Base-by-base conservation (phyloP, 495 filamentous ascomycete genomes). In the Monascus purpureus region DNA sequence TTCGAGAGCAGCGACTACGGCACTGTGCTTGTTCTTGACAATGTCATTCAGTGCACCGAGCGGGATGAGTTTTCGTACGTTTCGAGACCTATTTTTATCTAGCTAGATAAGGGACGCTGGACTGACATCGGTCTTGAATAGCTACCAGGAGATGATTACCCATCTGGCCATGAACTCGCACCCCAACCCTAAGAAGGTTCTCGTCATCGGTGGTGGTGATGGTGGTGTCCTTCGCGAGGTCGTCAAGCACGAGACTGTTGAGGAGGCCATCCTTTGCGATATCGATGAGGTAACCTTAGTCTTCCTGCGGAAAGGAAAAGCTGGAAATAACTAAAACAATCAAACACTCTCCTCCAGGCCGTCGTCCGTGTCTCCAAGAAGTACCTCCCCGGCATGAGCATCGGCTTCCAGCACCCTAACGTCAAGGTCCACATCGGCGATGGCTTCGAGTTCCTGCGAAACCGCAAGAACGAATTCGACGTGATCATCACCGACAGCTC, bases 71-170 rank as follows among this genome's bases (percentile, higher is more conserved):
- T 96, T 70, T 78, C 83, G 62, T 78, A 65, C 25, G 71, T 53
- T 31, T 30, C 14, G 13, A n/a, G n/a, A n/a, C n/a, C n/a, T 14
- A 19, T 19, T 16, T 25, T 28, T n/a, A n/a, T n/a, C n/a, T n/a
- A n/a, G n/a, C n/a, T n/a, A n/a, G n/a, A n/a, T n/a, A n/a, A n/a
- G n/a, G n/a, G n/a, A n/a, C n/a, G n/a, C n/a, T n/a, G n/a, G n/a
- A n/a, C n/a, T n/a, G n/a, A n/a, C n/a, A n/a, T n/a, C n/a, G n/a
- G n/a, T n/a, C n/a, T n/a, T 14, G n/a, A 28, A 32, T 36, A 77
- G 72, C 38, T 96, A 96, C 75, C 92, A 99, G 66, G 92, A 99
- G 74, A 99, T 99, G 90, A 99, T 99, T 65, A 84, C 90, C 37
- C 86, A 99, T 63, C 72, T 96, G 32, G 90, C 84, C 61, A 87